phyloP scores from a whole-genome alignment of 106 monocot species.

The Dioscorea alata region DNA sequence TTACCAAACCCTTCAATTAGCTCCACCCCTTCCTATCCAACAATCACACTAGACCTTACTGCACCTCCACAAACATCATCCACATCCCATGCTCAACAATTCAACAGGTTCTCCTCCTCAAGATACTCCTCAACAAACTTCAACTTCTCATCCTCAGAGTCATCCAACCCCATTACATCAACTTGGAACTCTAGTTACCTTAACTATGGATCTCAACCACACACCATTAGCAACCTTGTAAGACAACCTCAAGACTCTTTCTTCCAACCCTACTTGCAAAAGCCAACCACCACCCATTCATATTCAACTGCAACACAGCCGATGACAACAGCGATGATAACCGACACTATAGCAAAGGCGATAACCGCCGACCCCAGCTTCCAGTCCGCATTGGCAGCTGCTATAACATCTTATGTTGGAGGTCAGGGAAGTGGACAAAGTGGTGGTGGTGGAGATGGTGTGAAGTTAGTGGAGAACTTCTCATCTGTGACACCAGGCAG shows the following conservation, averaged over 20 bases:
- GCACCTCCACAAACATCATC: conserved; percentile 22
- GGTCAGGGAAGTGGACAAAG: conserved; percentile 4
- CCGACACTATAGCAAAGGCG: conserved; percentile 64
- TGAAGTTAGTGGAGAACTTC: conserved; percentile 18
- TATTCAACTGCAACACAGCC: background rate
- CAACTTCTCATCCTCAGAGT: conserved; percentile 39
- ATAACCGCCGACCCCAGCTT: conserved; percentile 83
- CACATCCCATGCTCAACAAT: conserved; percentile 6
- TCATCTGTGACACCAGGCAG: background rate
- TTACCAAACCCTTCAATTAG: conserved; percentile 45
- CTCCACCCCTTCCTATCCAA: conserved; percentile 46
- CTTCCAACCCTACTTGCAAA: conserved; percentile 18
- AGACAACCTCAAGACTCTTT: conserved; percentile 12
- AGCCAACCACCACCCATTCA: background rate
- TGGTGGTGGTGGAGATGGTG: conserved; percentile 5
- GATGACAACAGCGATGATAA: conserved; percentile 22
- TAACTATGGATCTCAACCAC: conserved; percentile 18
- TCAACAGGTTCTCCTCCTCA: conserved; percentile 2
- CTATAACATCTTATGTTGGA: conserved; percentile 64
- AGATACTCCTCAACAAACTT: conserved; percentile 31
- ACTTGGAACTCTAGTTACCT: conserved; percentile 29
- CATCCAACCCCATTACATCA: conserved; percentile 10
- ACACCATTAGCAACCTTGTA: conserved; percentile 7
- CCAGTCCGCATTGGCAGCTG: conserved; percentile 63
- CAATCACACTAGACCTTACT: conserved; percentile 93